Evolutionary conservation across 2,329 filamentous ascomycete species (phyloP).

Genomic region (Penicillium expansum): DNA sequence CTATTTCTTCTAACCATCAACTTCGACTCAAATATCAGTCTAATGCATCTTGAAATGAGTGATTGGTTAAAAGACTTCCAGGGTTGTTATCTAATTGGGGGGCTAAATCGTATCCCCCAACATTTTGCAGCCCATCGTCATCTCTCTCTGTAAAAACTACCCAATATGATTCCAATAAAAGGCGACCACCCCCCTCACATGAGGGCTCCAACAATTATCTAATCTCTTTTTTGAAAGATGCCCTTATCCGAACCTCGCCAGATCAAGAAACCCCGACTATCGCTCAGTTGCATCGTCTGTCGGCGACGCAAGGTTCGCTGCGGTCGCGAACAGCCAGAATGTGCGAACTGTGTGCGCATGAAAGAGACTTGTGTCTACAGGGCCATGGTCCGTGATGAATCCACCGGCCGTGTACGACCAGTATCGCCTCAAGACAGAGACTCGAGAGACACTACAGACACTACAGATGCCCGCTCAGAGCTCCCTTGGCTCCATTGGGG

Average conservation of each 20-base stretch:
- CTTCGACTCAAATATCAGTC: too few species aligned
- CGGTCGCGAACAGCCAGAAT: slow-evolving; percentile 17
- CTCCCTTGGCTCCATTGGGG: neutral
- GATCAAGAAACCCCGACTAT: slow-evolving; percentile 12
- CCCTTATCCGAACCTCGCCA: neutral
- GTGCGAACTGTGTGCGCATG: slow-evolving; percentile 15
- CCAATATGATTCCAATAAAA: neutral
- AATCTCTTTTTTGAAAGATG: neutral
- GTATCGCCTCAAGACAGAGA: neutral
- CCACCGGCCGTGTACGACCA: neutral
- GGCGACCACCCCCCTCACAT: neutral
- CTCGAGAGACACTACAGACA: neutral
- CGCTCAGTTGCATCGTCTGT: slow-evolving; percentile 15
- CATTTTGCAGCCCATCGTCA: neutral
- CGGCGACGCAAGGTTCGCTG: slow-evolving; percentile 18
- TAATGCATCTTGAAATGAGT: neutral
- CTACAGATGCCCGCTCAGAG: neutral
- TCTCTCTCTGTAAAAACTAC: neutral
- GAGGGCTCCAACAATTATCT: neutral
- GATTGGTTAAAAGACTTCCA: neutral
- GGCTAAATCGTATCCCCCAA: neutral
- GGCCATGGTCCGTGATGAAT: neutral
- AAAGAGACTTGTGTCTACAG: slow-evolving; percentile 13
- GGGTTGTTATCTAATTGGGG: neutral
- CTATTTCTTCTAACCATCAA: too few species aligned